A percentile compares a stretch with the other conserved stretches of the same genome.
phyloP scores from a whole-genome alignment of 108 stramenopile species.

The Cyclostephanos invisitatus region DNA sequence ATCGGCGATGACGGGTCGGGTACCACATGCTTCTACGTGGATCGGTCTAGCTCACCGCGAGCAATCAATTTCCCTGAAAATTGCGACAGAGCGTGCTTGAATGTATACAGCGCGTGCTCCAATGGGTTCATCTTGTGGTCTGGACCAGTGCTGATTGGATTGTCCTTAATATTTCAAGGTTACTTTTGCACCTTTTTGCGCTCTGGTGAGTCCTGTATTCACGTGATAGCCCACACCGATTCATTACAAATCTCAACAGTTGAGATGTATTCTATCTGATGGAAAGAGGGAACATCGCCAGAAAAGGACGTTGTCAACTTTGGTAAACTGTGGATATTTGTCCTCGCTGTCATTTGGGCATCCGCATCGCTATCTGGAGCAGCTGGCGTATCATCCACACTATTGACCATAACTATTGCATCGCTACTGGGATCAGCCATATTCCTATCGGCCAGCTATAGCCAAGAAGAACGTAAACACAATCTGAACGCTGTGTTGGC shows the following conservation, averaged over 20 bases:
- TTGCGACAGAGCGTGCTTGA: slow-evolving; percentile 29
- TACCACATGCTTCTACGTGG: slow-evolving; percentile 31
- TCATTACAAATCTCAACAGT: too few relatives aligned
- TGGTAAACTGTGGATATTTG: slow-evolving; percentile 55
- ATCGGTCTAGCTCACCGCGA: slow-evolving; percentile 11
- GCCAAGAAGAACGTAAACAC: slow-evolving; percentile 27
- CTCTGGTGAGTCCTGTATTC: slow-evolving; percentile 30
- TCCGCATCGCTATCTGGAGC: slow-evolving; percentile 57
- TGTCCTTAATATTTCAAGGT: slow-evolving; percentile 47
- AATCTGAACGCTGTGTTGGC: slow-evolving; percentile 23
- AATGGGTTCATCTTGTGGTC: slow-evolving; percentile 60
- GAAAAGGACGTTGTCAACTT: slow-evolving; percentile 57
- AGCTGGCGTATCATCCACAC: slow-evolving; percentile 44
- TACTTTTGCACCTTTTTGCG: slow-evolving; percentile 58
- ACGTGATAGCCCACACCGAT: too few relatives aligned
- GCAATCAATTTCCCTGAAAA: slow-evolving; percentile 27
- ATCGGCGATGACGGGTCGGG: slow-evolving; percentile 17
- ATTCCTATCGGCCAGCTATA: slow-evolving; percentile 43
- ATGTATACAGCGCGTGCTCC: slow-evolving; percentile 49
- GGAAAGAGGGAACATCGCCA: slow-evolving; percentile 20
- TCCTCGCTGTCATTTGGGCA: slow-evolving; percentile 51
- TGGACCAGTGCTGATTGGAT: slow-evolving; percentile 49
- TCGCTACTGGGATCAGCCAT: slow-evolving; percentile 48
- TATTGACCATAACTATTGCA: slow-evolving; percentile 49
- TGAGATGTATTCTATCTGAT: too few relatives aligned